Evolutionary conservation across 768 basidiomycete genomes (phyloP).

Genomic region (Podaxis sp.): DNA sequence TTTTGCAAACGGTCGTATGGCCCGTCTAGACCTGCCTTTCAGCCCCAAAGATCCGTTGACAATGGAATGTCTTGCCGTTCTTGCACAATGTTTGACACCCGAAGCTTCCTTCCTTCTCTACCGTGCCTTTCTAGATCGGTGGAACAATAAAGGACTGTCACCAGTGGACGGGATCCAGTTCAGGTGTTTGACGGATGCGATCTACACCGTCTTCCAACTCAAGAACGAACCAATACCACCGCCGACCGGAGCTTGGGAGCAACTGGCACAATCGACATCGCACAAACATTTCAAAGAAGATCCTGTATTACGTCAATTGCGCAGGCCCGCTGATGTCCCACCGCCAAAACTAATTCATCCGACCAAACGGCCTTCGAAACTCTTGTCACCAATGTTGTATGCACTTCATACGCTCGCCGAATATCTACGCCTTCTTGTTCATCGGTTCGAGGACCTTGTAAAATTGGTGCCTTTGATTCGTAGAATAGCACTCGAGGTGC

Average conservation of each 20-base stretch:
- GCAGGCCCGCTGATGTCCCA: constrained; percentile 25
- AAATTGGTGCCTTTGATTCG: constrained; percentile 64
- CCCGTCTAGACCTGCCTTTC: constrained; percentile 52
- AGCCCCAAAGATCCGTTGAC: constrained; percentile 56
- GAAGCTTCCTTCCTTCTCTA: constrained; percentile 58
- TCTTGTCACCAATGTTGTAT: constrained; percentile 60
- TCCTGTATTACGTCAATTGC: constrained; percentile 47
- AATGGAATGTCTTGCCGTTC: constrained; percentile 53
- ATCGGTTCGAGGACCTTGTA: constrained; percentile 53
- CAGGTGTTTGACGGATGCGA: constrained; percentile 49
- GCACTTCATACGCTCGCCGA: constrained; percentile 81
- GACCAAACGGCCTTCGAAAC: constrained; percentile 34
- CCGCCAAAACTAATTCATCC: constrained; percentile 21
- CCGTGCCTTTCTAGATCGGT: constrained; percentile 50
- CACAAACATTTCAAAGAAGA: constrained; percentile 57
- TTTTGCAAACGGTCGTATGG: constrained; percentile 48
- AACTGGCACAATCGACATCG: constrained; percentile 42
- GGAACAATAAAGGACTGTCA: constrained; percentile 48
- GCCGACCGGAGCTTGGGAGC: constrained; percentile 42
- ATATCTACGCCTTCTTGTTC: constrained; percentile 56
- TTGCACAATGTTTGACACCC: constrained; percentile 59
- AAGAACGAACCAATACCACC: constrained; percentile 20
- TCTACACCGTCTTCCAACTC: constrained; percentile 48
- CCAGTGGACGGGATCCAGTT: constrained; percentile 51
- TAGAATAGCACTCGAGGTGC: constrained; percentile 56